phyloP scores from a whole-genome alignment of 129 eudicot species.

The carrot (Daucus carota) region DH1_v3.0 NC_030382.2:52690501-52691000 shows the following conservation, averaged over 20 bases:
- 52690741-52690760: neutral
- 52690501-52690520: neutral
- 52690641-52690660: too few relatives aligned
- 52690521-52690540: neutral
- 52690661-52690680: too few relatives aligned
- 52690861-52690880: neutral
- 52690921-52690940: too few relatives aligned
- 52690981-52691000: neutral
- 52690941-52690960: neutral
- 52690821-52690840: neutral
- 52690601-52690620: neutral
- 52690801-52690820: neutral
- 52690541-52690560: neutral
- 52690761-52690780: neutral
- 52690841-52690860: neutral
- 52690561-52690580: neutral
- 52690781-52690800: slow-evolving; percentile 7
- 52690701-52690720: too few relatives aligned
- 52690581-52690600: neutral
- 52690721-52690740: too few relatives aligned
- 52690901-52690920: neutral
- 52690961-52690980: neutral
- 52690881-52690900: neutral
- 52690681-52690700: too few relatives aligned
- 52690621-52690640: neutral